Evolutionary conservation across 768 basidiomycete genomes (phyloP), one percentile per base, ranked within the genome.

Genomic region (Zangia roseola): DNA sequence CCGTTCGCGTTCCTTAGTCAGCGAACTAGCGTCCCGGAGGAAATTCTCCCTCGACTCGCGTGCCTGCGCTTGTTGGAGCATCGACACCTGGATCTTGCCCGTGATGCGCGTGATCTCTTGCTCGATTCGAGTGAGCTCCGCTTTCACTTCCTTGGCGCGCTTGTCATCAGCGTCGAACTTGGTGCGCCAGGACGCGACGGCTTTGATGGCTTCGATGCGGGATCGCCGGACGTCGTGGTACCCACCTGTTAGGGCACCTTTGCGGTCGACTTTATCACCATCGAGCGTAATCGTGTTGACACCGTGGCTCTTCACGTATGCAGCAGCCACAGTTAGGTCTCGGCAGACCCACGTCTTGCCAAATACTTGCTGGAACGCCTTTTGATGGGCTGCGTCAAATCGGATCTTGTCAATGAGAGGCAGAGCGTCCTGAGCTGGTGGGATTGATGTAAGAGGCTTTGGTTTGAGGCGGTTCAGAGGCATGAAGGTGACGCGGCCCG

Each of bases 271-370:
- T 63, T 92, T 93, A 75, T 99, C 97, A 41, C 97, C 97, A 57
- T 95, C 94, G 33, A 97, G 80, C 2, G 97, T 99, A 68, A 98
- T 98, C 19, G 93, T 94, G 70, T 95, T 97, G 64, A 98, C 87
- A 2, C 86, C 86, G 63, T 98, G 94, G 58, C 86, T 89, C 67
- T 95, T 88, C 42, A 94, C 92, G 66, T 97, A 98, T 9, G 91
- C 89, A 6, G 93, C 91, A 20, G 94, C 94, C 54, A 93, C 86
- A 9, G 86, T 86, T 47, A 99, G 79, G 65, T 97, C 92, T 38
- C 88, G 82, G 65, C 95, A 97, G 20, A 99, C 91, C 66, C 94
- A 92, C 0, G 95, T 98, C 69, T 93, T 93, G 31, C 94, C 94
- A 56, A 99, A 99, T 10, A 98, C 94, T 63, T 98, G 97, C 60